Conservation (phyloP, 805 yeast genomes). For the Starmerella sp. region DNA sequence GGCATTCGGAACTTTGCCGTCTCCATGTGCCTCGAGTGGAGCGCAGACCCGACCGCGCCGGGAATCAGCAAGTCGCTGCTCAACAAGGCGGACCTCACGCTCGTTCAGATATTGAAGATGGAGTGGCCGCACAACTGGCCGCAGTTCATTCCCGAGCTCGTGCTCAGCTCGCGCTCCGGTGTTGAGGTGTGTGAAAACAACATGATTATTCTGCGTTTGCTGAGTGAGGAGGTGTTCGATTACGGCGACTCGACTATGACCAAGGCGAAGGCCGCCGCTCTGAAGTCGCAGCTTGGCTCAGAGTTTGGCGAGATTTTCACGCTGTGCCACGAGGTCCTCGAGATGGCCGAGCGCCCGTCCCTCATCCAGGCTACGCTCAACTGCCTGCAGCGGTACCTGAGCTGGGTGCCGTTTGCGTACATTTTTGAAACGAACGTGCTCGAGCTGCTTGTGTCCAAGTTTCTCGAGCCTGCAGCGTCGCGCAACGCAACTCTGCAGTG, state of each 20-base stretch:
- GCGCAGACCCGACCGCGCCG: constrained; percentile 70
- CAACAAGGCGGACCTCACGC: constrained; percentile 83
- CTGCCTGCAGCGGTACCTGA: constrained; percentile 71
- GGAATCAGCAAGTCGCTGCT: constrained; percentile 67
- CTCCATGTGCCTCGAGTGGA: constrained; percentile 82
- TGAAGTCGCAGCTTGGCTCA: constrained; percentile 72
- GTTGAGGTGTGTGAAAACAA: constrained; percentile 95
- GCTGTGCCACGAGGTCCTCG: constrained; percentile 85
- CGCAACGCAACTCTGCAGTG: constrained; percentile 82
- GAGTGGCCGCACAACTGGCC: constrained; percentile 99
- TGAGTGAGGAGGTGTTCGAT: constrained; percentile 94
- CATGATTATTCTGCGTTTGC: constrained; percentile 78
- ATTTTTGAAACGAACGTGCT: constrained; percentile 80
- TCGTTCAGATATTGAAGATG: constrained; percentile 89
- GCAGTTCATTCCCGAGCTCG: constrained; percentile 85
- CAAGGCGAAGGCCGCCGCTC: constrained; percentile 77
- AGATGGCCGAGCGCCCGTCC: constrained; percentile 75
- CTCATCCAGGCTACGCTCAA: constrained; percentile 74
- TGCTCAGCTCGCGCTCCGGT: constrained; percentile 68
- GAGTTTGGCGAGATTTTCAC: constrained; percentile 91
- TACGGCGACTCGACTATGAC: constrained; percentile 94
- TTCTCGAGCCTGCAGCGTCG: constrained; percentile 64
- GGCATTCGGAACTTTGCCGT: constrained; percentile 93
- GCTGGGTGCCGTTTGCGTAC: constrained; percentile 88
- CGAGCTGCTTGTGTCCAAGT: constrained; percentile 59